Conservation (phyloP, 371 early-diverging fungal genomes). For the Basidiobolus meristosporus region DNA sequence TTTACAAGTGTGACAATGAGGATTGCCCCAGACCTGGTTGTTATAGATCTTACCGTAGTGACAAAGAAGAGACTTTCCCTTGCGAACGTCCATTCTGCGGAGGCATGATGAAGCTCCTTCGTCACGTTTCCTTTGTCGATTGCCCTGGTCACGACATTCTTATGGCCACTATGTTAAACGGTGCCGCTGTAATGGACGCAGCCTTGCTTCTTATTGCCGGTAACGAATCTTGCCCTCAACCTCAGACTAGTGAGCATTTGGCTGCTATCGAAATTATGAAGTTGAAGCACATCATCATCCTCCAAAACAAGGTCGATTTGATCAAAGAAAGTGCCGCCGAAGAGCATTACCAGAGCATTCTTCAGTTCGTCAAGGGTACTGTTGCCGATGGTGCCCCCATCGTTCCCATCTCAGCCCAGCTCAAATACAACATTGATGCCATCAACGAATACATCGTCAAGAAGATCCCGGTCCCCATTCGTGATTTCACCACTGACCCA, state of each 20-base stretch:
- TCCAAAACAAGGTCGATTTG: constrained; percentile 99
- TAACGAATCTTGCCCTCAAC: constrained; percentile 99
- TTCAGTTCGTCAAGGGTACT: constrained; percentile 90
- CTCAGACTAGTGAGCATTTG: constrained; percentile 99
- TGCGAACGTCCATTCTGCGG: constrained; percentile 86
- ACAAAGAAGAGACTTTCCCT: constrained; percentile 71
- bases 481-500: constrained; percentile 86
- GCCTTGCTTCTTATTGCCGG: constrained; percentile 98
- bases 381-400: constrained; percentile 95
- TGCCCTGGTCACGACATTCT: constrained; percentile 99
- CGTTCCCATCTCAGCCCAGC: constrained; percentile 98
- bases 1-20: constrained; percentile 87
- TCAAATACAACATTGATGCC: constrained; percentile 98
- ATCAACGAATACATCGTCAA: constrained; percentile 98
- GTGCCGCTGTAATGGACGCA: constrained; percentile 99
- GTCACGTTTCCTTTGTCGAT: constrained; percentile 99
- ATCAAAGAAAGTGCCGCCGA: constrained; percentile 90
- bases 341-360: constrained; percentile 90
- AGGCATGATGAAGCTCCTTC: constrained; percentile 68
- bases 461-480: constrained; percentile 91
- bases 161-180: constrained; percentile 99
- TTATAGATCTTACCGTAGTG: constrained; percentile 74
- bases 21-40: constrained; percentile 94
- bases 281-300: constrained; percentile 92
- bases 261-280: constrained; percentile 99